Evolutionary conservation across 306 rosid genomes (phyloP), one percentile per base, ranked within the genome.

Genomic region (Cucumis melo): DNA sequence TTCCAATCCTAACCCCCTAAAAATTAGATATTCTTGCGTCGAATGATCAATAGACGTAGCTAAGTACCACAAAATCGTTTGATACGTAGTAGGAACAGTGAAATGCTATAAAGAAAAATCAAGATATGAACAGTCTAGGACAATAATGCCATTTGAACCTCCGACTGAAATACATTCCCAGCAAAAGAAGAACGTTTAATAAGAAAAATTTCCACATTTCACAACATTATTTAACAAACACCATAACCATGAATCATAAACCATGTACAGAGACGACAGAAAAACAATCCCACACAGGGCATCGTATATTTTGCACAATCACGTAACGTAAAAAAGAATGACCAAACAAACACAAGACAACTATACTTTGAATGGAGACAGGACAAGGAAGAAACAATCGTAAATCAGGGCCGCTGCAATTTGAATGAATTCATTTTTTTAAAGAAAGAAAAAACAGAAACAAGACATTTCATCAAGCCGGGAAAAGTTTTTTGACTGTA

Each of bases 401-500:
- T 41, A 20, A 66, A 64, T 41, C 72, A 61, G n/a, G 58, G 74
- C 16, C 29, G 20, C 46, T 32, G 55, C 41, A 55, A 66, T 56
- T 62, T 2, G 77, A 77, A 86, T 60, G 78, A 41, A 59, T 62
- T 10, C 64, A 5, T 24, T 13, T 60, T 60, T 27, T 6, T 4
- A 48, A 0, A 32, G 4, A 3, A 32, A 32, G 3, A 4, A 32
- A 44, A 21, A 21, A 60, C 66, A 60, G 66, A 27, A 60, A 60
- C 39, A 14, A 60, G 41, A 14, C 41, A 14, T 60, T 60, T 60
- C 10, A 63, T 87, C 86, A 91, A 72, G 87, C 79, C 60, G 13
- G 75, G 48, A 82, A 83, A 64, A 94, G 93, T 84, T 88, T 86
- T 89, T 89, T 92, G 83, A 90, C 95, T 44, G 91, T 81, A 14